These are phyloP conservation scores for Carex myosuroides DNA, from an alignment of 176 grass and related monocot species.

Conservation along the genomic window DNA sequence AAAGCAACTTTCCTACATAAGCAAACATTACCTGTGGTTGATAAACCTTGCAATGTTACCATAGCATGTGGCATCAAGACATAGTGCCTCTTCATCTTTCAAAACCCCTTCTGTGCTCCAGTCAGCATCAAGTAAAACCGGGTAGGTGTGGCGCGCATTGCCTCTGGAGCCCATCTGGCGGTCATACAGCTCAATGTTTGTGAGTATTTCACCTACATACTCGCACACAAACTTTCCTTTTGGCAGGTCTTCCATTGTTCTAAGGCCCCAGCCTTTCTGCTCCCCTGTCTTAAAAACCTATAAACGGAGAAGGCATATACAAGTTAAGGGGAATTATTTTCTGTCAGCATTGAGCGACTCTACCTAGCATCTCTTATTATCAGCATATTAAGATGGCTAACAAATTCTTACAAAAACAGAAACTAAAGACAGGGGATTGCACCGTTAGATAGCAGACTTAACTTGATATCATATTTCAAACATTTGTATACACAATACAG, in stretches of 20 bases:
- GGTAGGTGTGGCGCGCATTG: constrained; percentile 59
- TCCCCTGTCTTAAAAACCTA: constrained; percentile 75
- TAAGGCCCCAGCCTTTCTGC: constrained; percentile 76
- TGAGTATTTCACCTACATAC: constrained; percentile 88
- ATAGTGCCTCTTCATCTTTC: constrained; percentile 79
- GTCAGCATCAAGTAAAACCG: constrained; percentile 65
- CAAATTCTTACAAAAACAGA: background rate
- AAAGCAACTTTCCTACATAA: constrained; percentile 8
- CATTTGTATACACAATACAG: background rate
- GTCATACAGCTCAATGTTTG: constrained; percentile 81
- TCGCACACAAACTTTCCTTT: constrained; percentile 84
- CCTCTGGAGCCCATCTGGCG: constrained; percentile 33
- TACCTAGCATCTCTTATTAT: background rate
- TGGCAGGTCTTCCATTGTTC: constrained; percentile 46
- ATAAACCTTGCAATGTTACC: constrained; percentile 90
- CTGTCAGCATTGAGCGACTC: background rate
- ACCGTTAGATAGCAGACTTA: background rate
- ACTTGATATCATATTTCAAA: background rate
- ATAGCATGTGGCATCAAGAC: constrained; percentile 82
- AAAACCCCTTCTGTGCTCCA: constrained; percentile 72
- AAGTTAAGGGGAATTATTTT: background rate
- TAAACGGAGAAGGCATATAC: constrained; percentile 18
- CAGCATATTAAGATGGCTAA: background rate
- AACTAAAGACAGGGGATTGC: background rate
- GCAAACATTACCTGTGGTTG: constrained; percentile 68